These are phyloP conservation scores for Grammothele lineata DNA, from an alignment of 768 basidiomycete genomes.

Conservation along the genomic window DNA sequence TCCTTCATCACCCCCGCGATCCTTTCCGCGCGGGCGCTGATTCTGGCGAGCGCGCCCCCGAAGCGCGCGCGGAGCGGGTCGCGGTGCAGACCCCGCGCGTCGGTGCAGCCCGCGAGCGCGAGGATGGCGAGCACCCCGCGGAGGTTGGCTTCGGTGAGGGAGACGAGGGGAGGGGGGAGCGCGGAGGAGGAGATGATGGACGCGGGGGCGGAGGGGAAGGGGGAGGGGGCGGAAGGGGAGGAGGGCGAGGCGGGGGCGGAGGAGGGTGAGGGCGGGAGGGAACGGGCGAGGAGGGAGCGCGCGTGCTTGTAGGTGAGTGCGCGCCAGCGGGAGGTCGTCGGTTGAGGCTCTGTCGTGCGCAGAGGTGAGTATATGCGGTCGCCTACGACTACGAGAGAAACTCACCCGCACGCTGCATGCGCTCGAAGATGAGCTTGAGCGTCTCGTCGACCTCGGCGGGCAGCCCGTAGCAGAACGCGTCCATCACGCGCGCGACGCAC, in stretches of 20 bases:
- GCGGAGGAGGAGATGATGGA: slow-evolving; percentile 14
- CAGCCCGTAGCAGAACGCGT: slow-evolving; percentile 30
- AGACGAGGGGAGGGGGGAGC: slow-evolving; percentile 11
- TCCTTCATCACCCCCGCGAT: slow-evolving; percentile 27
- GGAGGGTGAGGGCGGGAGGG: slow-evolving; percentile 3
- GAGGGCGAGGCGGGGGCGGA: slow-evolving; percentile 10
- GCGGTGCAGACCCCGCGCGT: slow-evolving; percentile 24
- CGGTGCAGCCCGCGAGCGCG: slow-evolving; percentile 27
- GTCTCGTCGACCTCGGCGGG: slow-evolving; percentile 27
- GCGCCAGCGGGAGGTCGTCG: slow-evolving; percentile 34
- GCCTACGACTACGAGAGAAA: background rate
- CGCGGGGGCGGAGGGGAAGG: slow-evolving; percentile 17
- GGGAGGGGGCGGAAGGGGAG: slow-evolving; percentile 15
- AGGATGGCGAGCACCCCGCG: slow-evolving; percentile 31
- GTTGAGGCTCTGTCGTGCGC: slow-evolving; percentile 31
- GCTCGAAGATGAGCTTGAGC: slow-evolving; percentile 25
- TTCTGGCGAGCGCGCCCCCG: slow-evolving; percentile 25
- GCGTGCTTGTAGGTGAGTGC: slow-evolving; percentile 30
- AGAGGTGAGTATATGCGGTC: too few species aligned
- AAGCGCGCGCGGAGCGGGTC: slow-evolving; percentile 27
- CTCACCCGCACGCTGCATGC: slow-evolving; percentile 30
- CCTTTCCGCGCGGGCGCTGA: slow-evolving; percentile 24
- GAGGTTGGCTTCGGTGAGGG: slow-evolving; percentile 21
- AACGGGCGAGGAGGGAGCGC: slow-evolving; percentile 18
- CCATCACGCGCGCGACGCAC: slow-evolving; percentile 28